Base-by-base conservation (phyloP, 2,329 filamentous ascomycete genomes). In the Clonostachys chloroleuca region DNA sequence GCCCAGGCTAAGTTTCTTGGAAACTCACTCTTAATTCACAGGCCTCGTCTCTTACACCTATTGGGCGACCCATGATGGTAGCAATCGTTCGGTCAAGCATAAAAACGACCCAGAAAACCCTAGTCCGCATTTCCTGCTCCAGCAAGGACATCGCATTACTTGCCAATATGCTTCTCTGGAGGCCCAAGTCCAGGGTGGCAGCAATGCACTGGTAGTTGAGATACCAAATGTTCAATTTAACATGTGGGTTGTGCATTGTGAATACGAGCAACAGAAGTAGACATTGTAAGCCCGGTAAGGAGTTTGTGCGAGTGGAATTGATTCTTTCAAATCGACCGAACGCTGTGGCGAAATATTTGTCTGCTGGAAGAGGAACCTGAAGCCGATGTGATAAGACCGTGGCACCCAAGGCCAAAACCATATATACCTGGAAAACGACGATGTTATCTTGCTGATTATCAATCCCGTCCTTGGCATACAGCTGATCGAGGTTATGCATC, bases 61-160 rank as follows among this genome's bases (percentile, higher is more conserved):
- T 76, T 0, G 77, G 77, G 1, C 77, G 65, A 1, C 77, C 77
- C 74, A 81, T 76, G 60, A 77, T 79, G 0, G 75, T 81, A 4
- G 72, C 72, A 34, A 80, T 63, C 1, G 67, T 70, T 13, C 77
- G 65, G 47, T 81, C 77, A 5, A 81, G 62, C 0, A 65, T 72
- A 24, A 77, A 75, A 5, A 76, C 71, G 0, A 74, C 71, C 77
- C 77, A 81, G 43, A 81, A 80, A 5, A 79, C 68, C 3, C 77
- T 62, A 0, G 74, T 76, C n/a, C 77, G 62, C 67, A 79, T 73
- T 50, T 81, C 76, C 39, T 77, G 74, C 7, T 76, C 69, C 1
- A 78, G 50, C 0, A 74, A 51, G 0, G 74, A 72, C 3, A 80
- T 66, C 0, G 63, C 72, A 0, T 61, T 59, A 0, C 65, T 65